phyloP scores from a whole-genome alignment of 2,329 filamentous ascomycete species.

The Sporothrix inflata region DNA sequence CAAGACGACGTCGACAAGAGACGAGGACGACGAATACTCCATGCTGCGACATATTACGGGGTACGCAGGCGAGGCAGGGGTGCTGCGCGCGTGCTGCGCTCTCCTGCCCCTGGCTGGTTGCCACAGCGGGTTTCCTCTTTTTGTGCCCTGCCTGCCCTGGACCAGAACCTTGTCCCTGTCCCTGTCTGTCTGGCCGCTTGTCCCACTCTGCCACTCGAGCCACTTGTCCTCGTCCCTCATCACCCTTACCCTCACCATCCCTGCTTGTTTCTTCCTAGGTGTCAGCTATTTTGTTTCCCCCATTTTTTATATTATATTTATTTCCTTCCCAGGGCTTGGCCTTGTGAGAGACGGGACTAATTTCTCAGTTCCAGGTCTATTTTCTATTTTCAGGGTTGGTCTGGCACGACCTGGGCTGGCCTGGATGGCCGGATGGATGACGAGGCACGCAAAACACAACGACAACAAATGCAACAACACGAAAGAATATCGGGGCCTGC shows the following conservation, averaged over 20 bases:
- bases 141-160: neutral
- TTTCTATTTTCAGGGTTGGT: slow-evolving; percentile 10
- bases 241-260: slow-evolving; percentile 9
- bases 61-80: no score
- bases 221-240: neutral
- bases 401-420: neutral
- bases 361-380: slow-evolving; percentile 1
- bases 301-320: neutral
- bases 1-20: neutral
- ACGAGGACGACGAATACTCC: neutral
- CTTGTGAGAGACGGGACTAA: slow-evolving; percentile 1
- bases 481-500: neutral
- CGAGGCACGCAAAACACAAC: no score
- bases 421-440: neutral
- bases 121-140: slow-evolving; percentile 18
- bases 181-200: slow-evolving; percentile 15
- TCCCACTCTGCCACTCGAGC: slow-evolving; percentile 3
- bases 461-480: neutral
- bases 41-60: slow-evolving; percentile 13
- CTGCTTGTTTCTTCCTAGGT: slow-evolving; percentile 13
- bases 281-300: slow-evolving; percentile 11
- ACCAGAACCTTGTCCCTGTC: neutral
- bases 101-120: slow-evolving; percentile 20
- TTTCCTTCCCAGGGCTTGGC: neutral
- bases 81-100: neutral